Conservation (phyloP, 306 rosid species). For the Cyclanthera cordifolia region DNA sequence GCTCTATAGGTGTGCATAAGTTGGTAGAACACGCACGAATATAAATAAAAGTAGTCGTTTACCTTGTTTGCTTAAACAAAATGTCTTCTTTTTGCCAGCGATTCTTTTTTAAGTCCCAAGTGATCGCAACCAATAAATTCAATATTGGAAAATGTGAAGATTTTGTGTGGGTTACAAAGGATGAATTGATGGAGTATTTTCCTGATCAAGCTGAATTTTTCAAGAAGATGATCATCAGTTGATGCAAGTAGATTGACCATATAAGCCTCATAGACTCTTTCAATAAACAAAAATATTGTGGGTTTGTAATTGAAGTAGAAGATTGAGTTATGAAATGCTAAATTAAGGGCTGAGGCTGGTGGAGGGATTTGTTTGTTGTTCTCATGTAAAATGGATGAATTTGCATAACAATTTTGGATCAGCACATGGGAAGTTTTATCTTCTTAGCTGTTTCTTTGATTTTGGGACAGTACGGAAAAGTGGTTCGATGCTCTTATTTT, state of each 20-base stretch:
- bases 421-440: background rate
- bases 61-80: background rate
- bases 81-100: slow-evolving; percentile 28
- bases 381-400: slow-evolving; percentile 4
- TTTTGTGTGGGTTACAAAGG: slow-evolving; percentile 88
- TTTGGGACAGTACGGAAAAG: background rate
- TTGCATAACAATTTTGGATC: background rate
- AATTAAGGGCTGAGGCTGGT: background rate
- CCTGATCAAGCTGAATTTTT: slow-evolving; percentile 69
- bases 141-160: slow-evolving; percentile 49
- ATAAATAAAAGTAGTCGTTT: background rate
- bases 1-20: no score
- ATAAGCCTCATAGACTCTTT: background rate
- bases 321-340: background rate
- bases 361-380: slow-evolving; percentile 7
- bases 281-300: background rate
- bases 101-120: slow-evolving; percentile 87
- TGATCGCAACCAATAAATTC: slow-evolving; percentile 57
- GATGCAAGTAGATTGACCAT: slow-evolving; percentile 12
- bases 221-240: slow-evolving; percentile 75
- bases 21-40: no score
- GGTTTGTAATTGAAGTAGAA: background rate
- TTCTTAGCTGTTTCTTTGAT: background rate
- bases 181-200: slow-evolving; percentile 65
- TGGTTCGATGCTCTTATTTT: background rate